Percentiles rank a stretch among this genome's conserved stretches.
Conservation (phyloP, 2,329 filamentous ascomycete genomes). For the Alternaria sp. region DNA sequence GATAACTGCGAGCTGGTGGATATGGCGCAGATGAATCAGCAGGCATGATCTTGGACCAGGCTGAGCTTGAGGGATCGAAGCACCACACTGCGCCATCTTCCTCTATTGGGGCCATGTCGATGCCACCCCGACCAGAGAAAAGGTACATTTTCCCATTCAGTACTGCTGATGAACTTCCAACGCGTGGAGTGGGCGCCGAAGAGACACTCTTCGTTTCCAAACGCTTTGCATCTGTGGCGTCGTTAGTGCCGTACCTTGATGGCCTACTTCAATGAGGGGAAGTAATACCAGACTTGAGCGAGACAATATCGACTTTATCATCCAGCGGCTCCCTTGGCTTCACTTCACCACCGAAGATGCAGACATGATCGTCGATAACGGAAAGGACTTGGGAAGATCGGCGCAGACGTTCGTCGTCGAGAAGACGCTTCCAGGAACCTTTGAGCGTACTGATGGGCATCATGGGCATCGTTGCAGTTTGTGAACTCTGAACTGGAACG, state of each 20-base stretch:
- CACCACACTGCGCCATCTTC: conserved; percentile 79
- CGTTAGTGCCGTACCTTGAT: conserved; percentile 29
- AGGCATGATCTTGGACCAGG: conserved; percentile 72
- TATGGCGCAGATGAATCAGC: conserved; percentile 53
- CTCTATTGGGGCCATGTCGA: conserved; percentile 72
- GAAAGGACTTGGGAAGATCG: conserved; percentile 78
- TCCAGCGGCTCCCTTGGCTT: conserved; percentile 71
- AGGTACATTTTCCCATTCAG: conserved; percentile 76
- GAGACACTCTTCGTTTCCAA: conserved; percentile 33
- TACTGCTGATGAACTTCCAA: conserved; percentile 74
- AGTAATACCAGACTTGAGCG: conserved; percentile 49
- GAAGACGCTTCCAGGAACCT: conserved; percentile 48
- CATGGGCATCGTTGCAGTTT: conserved; percentile 29
- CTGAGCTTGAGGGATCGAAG: conserved; percentile 69
- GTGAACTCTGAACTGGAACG: neutral
- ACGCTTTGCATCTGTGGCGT: conserved; percentile 53
- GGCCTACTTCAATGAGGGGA: conserved; percentile 12
- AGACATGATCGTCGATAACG: conserved; percentile 63
- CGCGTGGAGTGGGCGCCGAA: conserved; percentile 67
- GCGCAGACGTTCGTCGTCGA: conserved; percentile 56
- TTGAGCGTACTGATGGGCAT: conserved; percentile 35
- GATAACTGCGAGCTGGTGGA: conserved; percentile 74
- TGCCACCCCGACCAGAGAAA: conserved; percentile 78
- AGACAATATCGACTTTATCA: conserved; percentile 73
- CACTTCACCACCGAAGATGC: conserved; percentile 80